Base-by-base conservation (phyloP, 345 rosid species). In the Eucalyptus rudis region DNA sequence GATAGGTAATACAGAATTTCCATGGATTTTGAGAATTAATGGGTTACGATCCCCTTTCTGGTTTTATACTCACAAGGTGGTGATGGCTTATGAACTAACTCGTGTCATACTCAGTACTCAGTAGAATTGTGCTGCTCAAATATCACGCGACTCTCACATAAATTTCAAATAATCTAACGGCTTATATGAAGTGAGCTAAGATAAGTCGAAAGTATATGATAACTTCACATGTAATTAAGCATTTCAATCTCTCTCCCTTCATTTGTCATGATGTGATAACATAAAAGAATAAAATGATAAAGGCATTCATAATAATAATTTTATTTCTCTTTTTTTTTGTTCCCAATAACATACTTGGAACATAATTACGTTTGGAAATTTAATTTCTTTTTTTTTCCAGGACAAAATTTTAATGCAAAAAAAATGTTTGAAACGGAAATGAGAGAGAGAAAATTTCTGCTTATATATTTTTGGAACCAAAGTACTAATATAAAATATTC, bases 91-190 rank as follows among this genome's bases (percentile, higher is more conserved):
- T 66, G 10, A 16, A 17, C 7, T 19, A 3, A 36, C 14, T 19
- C 5, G 2, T 71, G 45, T 2, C 7, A 13, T 10, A 8, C 8
- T 76, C 3, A 2, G 2, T 10, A 8, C 8, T 76, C 3, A 2
- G 2, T 11, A 20, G 8, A 40, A 40, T 76, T 2, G 3, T 3
- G 29, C 2, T 3, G 15, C 47, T 20, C 24, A 1, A 36, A 27
- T 12, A 12, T 12, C 16, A 10, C 2, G 3, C 1, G 14, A 25
- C 2, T 58, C 14, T 58, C 3, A 0, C 2, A 12, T 11, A 2
- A 58, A 58, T 58, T 58, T 58, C 4, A 25, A 10, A 25, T 3
- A 4, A 29, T 3, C 8, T 11, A 6, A 29, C 1, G 0, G 2
- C 2, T 62, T 16, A 13, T 27, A 29, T 62, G 8, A 0, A 62